These are phyloP conservation scores for Phytophthora ohioensis DNA, from an alignment of 352 stramenopile genomes.

Conservation along the genomic window DNA sequence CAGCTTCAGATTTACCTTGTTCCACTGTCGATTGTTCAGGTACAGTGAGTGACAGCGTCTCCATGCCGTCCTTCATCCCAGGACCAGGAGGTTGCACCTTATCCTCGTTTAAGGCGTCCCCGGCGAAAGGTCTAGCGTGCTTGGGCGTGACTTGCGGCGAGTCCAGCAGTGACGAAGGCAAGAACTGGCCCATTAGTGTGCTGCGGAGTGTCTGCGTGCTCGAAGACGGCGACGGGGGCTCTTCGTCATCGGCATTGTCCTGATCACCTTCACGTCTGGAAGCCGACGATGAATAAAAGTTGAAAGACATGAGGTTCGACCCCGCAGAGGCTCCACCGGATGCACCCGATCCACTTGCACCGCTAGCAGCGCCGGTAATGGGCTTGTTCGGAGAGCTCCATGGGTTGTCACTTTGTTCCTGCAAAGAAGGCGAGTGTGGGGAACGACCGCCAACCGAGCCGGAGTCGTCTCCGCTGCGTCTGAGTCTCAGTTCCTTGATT, in stretches of 20 bases:
- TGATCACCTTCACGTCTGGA: constrained; percentile 36
- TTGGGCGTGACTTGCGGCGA: constrained; percentile 84
- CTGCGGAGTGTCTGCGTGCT: constrained; percentile 69
- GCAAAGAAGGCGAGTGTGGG: constrained; percentile 43
- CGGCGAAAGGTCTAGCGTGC: constrained; percentile 41
- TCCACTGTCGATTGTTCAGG: constrained; percentile 34
- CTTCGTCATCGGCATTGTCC: constrained; percentile 55
- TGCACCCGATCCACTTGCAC: constrained; percentile 21
- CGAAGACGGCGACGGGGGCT: constrained; percentile 57
- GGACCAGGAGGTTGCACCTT: constrained; percentile 37
- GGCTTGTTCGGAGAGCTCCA: constrained; percentile 60
- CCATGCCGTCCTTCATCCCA: constrained; percentile 34
- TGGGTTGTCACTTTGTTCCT: constrained; percentile 50
- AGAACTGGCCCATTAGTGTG: constrained; percentile 82
- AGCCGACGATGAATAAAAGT: constrained; percentile 62
- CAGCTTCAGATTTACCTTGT: constrained; percentile 32
- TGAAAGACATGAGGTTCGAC: constrained; percentile 61
- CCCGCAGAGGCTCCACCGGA: constrained; percentile 23
- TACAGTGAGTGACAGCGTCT: constrained; percentile 45
- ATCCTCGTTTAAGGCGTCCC: constrained; percentile 34
- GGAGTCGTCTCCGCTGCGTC: constrained; percentile 34
- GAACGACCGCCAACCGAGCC: constrained; percentile 31
- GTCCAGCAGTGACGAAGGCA: constrained; percentile 81
- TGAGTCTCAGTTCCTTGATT: constrained; percentile 56
- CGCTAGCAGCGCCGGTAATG: constrained; percentile 23